Conservation (phyloP, 768 basidiomycete species). For the Tulasnella calospora region DNA sequence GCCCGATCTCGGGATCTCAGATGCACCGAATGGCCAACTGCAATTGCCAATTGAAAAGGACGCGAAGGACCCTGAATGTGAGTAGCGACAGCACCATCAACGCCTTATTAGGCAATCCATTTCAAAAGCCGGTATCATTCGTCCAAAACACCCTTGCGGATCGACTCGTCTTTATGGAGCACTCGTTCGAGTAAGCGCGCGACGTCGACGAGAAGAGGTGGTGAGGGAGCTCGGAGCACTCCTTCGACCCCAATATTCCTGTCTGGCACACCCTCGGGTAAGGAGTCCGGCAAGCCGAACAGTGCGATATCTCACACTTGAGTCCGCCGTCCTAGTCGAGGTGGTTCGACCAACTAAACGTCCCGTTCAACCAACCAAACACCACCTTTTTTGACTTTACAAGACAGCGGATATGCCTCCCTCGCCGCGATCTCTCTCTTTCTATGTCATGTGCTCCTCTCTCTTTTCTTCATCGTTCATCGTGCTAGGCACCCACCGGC, state of each 20-base stretch:
- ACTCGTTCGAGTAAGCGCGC: too few species aligned
- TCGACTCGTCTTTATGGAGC: background rate
- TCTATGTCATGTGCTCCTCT: background rate
- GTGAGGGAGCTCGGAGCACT: background rate
- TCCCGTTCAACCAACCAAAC: background rate
- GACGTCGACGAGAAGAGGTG: background rate
- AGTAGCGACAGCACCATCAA: background rate
- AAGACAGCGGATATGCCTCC: background rate
- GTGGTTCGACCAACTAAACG: background rate
- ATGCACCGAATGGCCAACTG: background rate
- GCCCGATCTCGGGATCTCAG: background rate
- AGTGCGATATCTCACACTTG: slow-evolving; percentile 7
- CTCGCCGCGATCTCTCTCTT: background rate
- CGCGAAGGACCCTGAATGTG: background rate
- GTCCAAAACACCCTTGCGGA: background rate
- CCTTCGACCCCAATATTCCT: background rate
- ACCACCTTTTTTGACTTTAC: background rate
- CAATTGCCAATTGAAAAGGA: background rate
- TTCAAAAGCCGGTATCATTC: background rate
- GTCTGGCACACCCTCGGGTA: background rate
- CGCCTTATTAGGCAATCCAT: background rate
- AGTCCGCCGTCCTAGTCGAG: slow-evolving; percentile 4
- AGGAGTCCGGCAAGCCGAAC: background rate
- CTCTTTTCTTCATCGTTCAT: background rate
- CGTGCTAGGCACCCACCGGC: background rate